Evolutionary conservation across 2,329 filamentous ascomycete genomes (phyloP), one percentile per base, ranked within the genome.

Genomic region (Alternaria sp.): DNA sequence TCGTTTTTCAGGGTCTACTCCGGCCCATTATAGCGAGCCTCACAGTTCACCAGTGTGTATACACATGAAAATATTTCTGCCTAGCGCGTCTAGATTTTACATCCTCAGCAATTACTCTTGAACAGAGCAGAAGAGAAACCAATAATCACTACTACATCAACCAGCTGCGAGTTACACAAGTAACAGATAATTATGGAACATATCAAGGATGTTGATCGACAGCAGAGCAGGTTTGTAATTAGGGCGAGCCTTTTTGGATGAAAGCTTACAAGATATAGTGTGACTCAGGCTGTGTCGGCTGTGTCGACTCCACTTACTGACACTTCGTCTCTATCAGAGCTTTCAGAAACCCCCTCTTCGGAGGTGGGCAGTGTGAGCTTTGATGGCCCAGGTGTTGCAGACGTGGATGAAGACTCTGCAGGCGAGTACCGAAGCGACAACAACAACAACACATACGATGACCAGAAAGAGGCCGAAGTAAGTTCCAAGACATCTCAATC

Each of bases 391-490:
- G 20, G 20, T 24, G 39, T 24, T 24, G 39, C 39, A 24, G 12
- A 24, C 20, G 39, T 20, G 20, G 46, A 24, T 20, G 38, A 30
- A 18, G 20, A 34, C 11, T 34, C 14, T 34, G 32, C 32, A 34
- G 14, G 32, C 32, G 32, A 34, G 14, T 12, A 46, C 14, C 16
- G 9, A 7, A 53, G 55, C 49, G 32, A 34, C 26, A 18, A 53
- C 20, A 39, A 53, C 20, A 39, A 48, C 22, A 65, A 57, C 22
- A 32, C 39, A 20, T 63, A 61, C 38, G 22, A 14, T 1, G 38
- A 22, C 6, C 24, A 43, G 28, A 6, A 2, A 3, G 6, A 18
- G 7, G 42, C 56, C 11, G 46, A 54, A 22, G 63, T 65, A 53
- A 32, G 18, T 22, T 5, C n/a, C 18, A 12, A 32, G 11, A 4